Base-by-base conservation (phyloP, 768 basidiomycete genomes). In the Coprinellus aureogranulatus region DNA sequence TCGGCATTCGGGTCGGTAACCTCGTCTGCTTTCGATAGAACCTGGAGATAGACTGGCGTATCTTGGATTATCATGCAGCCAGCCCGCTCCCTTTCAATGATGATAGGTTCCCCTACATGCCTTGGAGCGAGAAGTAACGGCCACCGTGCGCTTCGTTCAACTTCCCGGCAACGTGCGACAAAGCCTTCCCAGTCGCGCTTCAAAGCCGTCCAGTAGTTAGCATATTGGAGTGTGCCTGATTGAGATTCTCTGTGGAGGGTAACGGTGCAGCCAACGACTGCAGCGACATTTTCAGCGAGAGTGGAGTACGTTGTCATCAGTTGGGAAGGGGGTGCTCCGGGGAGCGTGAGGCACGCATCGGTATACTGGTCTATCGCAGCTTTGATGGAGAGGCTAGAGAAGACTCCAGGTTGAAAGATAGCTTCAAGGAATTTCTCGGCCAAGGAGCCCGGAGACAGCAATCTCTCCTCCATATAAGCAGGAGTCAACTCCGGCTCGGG, bases 181-280 rank as follows among this genome's bases (percentile, higher is more conserved):
- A 98, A 95, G 2, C 95, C 94, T 66, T 98, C 90, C 95, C 96
- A 98, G 64, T 98, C 94, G 46, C 90, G 77, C 69, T 92, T 94
- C 64, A 97, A 71, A 0, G 88, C 86, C 63, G 83, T 88, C 85
- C 91, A 89, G 67, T 92, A 94, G 44, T 85, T 87, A 45, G 85
- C 83, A 66, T 92, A 80, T 61, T 89, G 86, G 46, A 85, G 78
- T 37, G 87, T 88, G 16, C 94, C 94, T 2, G 91, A 94, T 59
- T 88, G 85, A 0, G 87, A 79, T 65, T 91, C 88, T 41, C 80
- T 80, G 61, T 84, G 81, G 34, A 95, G 77, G 54, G 78, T 79
- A 50, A 98, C 88, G 0, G 90, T 89, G 65, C 89, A 91, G 0
- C 94, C 96, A 26, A 98, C 92, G 18, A 94, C 84, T 4, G 86